These are phyloP conservation scores for Colletotrichum sp. DNA, from an alignment of 2,329 filamentous ascomycete species.

Conservation along the genomic window DNA sequence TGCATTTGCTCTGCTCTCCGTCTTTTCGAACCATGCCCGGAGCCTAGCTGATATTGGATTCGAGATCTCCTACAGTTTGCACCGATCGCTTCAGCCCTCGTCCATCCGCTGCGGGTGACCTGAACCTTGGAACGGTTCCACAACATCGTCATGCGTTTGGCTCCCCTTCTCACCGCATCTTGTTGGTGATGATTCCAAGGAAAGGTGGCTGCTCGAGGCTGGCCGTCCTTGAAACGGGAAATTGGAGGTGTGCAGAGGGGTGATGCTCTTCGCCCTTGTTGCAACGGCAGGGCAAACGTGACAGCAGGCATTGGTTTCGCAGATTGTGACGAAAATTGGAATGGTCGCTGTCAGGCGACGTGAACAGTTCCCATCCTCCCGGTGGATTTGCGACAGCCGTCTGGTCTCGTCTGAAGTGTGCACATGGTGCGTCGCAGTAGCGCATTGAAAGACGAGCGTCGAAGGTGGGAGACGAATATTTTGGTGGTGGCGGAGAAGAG, in stretches of 20 bases:
- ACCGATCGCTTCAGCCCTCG: conserved; percentile 8
- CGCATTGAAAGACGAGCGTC: background rate
- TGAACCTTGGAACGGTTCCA: conserved; percentile 12
- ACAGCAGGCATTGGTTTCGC: background rate
- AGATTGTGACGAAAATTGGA: background rate
- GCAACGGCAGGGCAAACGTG: background rate
- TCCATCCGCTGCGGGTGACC: background rate
- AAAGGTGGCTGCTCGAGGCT: background rate
- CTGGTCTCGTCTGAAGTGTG: conserved; percentile 9
- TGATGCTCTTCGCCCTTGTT: background rate
- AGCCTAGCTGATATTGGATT: background rate
- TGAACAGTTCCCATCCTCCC: background rate
- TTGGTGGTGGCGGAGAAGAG: conserved; percentile 1
- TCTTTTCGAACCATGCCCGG: background rate
- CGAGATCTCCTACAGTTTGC: conserved; percentile 10
- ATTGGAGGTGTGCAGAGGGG: background rate
- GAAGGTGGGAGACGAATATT: background rate
- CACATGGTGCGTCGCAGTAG: conserved; percentile 12
- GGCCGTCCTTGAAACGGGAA: background rate
- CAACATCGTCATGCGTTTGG: conserved; percentile 6
- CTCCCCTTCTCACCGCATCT: conserved; percentile 9
- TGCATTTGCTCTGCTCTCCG: background rate
- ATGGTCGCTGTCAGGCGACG: conserved; percentile 1
- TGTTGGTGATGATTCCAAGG: background rate
- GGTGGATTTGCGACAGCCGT: background rate